Conservation (phyloP, 257 asterid species). For the Mitragyna speciosa region DNA sequence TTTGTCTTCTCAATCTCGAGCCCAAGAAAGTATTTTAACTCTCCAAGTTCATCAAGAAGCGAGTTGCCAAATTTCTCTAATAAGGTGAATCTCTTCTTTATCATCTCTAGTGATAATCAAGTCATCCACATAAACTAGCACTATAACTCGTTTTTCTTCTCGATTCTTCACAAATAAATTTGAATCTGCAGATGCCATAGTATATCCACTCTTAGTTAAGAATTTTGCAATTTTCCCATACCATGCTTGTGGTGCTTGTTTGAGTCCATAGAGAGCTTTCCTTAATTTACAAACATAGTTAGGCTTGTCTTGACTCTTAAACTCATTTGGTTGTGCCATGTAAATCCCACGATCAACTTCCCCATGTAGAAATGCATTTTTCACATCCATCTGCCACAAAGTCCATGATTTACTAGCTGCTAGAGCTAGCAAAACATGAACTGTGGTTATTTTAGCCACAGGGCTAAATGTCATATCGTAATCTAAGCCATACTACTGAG, state of each 20-base stretch:
- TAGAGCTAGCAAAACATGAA: neutral
- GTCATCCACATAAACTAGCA: neutral
- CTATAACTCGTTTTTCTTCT: no score
- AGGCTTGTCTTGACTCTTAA: neutral
- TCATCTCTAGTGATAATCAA: no score
- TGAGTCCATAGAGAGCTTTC: neutral
- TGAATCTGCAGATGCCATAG: neutral
- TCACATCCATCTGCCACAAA: neutral
- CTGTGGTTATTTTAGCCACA: no score
- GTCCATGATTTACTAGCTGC: neutral
- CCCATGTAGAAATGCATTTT: neutral
- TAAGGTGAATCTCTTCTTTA: neutral
- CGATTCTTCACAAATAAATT: no score
- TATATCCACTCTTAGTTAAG: neutral
- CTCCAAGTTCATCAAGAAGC: slow-evolving; percentile 10
- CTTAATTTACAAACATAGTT: neutral
- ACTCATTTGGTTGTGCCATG: neutral
- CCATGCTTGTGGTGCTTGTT: slow-evolving; percentile 1
- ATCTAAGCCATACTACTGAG: no score
- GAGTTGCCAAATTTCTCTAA: neutral
- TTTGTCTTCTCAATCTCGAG: no score
- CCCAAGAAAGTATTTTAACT: neutral
- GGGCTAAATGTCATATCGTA: no score
- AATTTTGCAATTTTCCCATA: neutral
- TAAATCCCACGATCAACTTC: neutral